Base-by-base conservation (phyloP, 2,329 filamentous ascomycete genomes). In the Biscogniauxia sp. region DNA sequence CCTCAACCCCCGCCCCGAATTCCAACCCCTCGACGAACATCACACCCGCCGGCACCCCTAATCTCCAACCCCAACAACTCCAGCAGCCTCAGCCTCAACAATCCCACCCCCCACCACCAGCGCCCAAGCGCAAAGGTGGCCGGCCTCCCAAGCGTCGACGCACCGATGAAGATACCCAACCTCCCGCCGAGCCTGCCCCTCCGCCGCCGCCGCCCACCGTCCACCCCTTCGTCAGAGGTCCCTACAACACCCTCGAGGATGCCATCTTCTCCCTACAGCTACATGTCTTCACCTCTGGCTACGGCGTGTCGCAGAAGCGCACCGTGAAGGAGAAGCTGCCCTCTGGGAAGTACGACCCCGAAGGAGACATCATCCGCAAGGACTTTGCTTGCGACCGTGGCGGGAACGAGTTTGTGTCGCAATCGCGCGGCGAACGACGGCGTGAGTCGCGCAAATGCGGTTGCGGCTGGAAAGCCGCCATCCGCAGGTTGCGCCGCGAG, bases 301-400 rank as follows among this genome's bases (percentile, higher is more conserved):
- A 70, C 55, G 70, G 70, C 6, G 69, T 72, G n/a, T 70, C 68
- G 55, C 70, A 72, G 53, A 71, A 71, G 64, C 70, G 70, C 13
- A 71, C 69, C 7, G 69, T 72, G 23, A 70, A 70, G 54, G 69
- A 72, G 64, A 72, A 72, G 63, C 69, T 70, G 2, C 64, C 69
- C 11, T 69, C 69, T 54, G 70, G 70, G 19, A 68, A 67, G n/a
- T 72, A 72, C 59, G 69, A 72, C 54, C 69, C 70, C 1, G 66
- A 64, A 3, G 70, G 70, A 51, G 62, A 65, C 17, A 61, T 72
- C 26, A 72, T 72, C 49, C 68, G 70, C 19, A 69, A 69, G 62
- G 70, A 72, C 61, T 71, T 71, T 41, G 64, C 66, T 20, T 72
- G 70, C 64, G 70, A 72, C 59, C 67, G 68, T 26, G 70, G 70